Evolutionary conservation across 306 rosid species (phyloP), one percentile per base, ranked within the genome.

Genomic region (Glycine soja): DNA sequence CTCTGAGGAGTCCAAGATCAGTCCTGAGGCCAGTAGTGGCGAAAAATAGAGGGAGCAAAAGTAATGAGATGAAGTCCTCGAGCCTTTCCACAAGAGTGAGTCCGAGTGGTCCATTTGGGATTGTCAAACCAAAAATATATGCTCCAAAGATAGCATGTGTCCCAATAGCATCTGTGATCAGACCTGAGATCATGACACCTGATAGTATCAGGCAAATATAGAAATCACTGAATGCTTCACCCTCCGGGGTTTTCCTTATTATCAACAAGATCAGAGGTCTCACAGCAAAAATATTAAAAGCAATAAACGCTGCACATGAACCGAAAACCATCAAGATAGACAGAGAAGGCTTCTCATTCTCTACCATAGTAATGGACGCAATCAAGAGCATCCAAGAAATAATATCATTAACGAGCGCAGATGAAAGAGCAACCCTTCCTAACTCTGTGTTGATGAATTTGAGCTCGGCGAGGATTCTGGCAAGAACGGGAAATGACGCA

Each of bases 11-110:
- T 0, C 59, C 0, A 2, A 93, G 3, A 11, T 95, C 62, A 64
- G 98, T 95, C 81, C 89, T 95, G 0, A 95, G 86, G n/a, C 98
- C 99, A 72, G 92, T 93, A 8, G 86, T 86, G 42, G 97, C 99
- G 8, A 95, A 95, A 75, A 93, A 95, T 10, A 95, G 90, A 80
- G 99, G 99, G 6, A 95, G 92, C 70, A 93, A 19, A 56, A 95
- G 90, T 3, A 94, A 93, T 0, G 99, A 89, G 4, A 92, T 87
- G 43, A 91, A 95, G 56, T 95, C 99, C 88, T 95, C 99, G 0
- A 93, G 90, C 87, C 89, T 95, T 81, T 95, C 98, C 0, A 93
- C 89, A 13, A 95, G 90, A 16, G 97, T 85, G 11, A 86, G 80
- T 2, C 93, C 96, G 12, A 93, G 92, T 2, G 99, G 94, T 3